Conservation (phyloP, 805 yeast species). For the Saccharomycopsis malanga region DNA sequence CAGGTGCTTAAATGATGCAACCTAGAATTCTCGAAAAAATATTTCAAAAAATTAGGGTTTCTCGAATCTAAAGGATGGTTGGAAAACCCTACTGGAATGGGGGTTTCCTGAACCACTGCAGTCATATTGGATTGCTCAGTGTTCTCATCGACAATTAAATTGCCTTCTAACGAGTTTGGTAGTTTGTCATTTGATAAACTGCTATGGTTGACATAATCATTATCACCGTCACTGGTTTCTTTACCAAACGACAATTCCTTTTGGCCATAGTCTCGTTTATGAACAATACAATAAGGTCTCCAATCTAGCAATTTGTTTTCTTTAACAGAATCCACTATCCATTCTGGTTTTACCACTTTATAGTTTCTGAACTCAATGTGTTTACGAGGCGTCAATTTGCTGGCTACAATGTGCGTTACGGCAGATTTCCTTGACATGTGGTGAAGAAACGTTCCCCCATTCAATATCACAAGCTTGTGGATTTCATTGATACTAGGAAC, state of each 20-base stretch:
- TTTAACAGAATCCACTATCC: slow-evolving; percentile 67
- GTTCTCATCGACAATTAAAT: neutral
- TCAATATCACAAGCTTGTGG: slow-evolving; percentile 58
- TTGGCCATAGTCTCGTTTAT: slow-evolving; percentile 51
- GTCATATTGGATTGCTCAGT: neutral
- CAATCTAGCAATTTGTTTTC: slow-evolving; percentile 49
- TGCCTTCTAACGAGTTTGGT: neutral
- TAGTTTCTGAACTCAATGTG: slow-evolving; percentile 54
- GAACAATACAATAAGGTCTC: slow-evolving; percentile 54
- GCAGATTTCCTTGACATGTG: slow-evolving; percentile 61
- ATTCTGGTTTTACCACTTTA: slow-evolving; percentile 72
- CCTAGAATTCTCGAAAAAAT: slow-evolving; percentile 74
- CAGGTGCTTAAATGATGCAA: slow-evolving; percentile 83
- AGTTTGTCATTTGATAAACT: neutral
- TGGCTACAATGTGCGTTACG: slow-evolving; percentile 83
- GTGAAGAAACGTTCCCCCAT: slow-evolving; percentile 77
- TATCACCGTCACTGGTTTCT: neutral
- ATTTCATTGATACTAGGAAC: slow-evolving; percentile 68
- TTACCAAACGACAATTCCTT: slow-evolving; percentile 29
- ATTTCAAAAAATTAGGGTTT: slow-evolving; percentile 66
- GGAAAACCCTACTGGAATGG: neutral
- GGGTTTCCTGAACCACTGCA: neutral
- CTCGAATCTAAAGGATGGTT: slow-evolving; percentile 45
- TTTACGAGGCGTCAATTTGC: slow-evolving; percentile 71
- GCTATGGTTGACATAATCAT: neutral